Evolutionary conservation across 495 filamentous ascomycete species (phyloP).

Genomic region (Clohesyomyces aquaticus): DNA sequence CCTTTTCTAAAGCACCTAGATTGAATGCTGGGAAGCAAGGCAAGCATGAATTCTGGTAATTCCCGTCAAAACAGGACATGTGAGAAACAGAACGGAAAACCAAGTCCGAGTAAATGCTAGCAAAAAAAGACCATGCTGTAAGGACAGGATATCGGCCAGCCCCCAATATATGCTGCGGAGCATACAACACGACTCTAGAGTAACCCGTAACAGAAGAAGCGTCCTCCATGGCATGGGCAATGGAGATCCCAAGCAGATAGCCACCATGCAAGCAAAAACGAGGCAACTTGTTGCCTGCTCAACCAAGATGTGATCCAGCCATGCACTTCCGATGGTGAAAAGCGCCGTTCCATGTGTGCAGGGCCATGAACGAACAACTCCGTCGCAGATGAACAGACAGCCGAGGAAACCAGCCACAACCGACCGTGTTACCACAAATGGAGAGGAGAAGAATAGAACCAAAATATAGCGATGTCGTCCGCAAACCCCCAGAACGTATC

Average conservation of each 20-base stretch:
- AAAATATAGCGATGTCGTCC: conserved; percentile 1
- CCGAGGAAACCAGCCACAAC: conserved; percentile 29
- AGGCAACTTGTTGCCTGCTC: conserved; percentile 23
- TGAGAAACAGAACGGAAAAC: conserved; percentile 7
- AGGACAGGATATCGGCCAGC: conserved; percentile 36
- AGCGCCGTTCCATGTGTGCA: conserved; percentile 40
- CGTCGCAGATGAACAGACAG: conserved; percentile 35
- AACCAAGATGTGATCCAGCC: conserved; percentile 34
- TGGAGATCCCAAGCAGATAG: conserved; percentile 23
- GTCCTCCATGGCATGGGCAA: background rate
- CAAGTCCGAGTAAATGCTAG: conserved; percentile 36
- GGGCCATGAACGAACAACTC: conserved; percentile 38
- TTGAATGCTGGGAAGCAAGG: conserved; percentile 11
- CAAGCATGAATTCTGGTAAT: background rate
- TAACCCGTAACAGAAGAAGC: conserved; percentile 7
- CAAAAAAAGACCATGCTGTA: conserved; percentile 31
- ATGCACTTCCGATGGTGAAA: conserved; percentile 36
- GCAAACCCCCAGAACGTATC: conserved; percentile 13
- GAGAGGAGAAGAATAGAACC: conserved; percentile 25
- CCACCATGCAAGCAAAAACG: conserved; percentile 38
- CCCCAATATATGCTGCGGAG: conserved; percentile 18
- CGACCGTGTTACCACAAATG: conserved; percentile 14
- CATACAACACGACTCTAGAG: conserved; percentile 29
- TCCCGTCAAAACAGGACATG: background rate
- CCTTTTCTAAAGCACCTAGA: background rate